A percentile compares a stretch with the other conserved stretches of the same genome.
These are phyloP conservation scores for Monosporascus sp. DNA, from an alignment of 2,329 filamentous ascomycete species.

Conservation along the genomic window DNA sequence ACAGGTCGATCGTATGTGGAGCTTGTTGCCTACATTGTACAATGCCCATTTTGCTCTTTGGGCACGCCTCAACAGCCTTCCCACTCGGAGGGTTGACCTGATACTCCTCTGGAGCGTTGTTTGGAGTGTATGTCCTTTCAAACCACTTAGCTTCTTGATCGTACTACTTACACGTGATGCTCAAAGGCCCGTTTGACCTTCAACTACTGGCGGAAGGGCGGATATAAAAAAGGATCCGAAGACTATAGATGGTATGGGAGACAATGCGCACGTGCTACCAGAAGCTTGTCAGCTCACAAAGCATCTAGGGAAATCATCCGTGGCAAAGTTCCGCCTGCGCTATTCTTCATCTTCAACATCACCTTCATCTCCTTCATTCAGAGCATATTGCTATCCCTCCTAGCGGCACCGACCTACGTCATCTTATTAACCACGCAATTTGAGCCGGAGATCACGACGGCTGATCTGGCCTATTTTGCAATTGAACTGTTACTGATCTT, in stretches of 20 bases:
- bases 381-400: constrained; percentile 71
- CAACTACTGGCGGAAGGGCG: constrained; percentile 96
- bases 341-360: constrained; percentile 83
- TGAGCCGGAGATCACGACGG: constrained; percentile 41
- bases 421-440: constrained; percentile 69
- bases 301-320: constrained; percentile 62
- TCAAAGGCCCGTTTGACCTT: constrained; percentile 72
- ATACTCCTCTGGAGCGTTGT: constrained; percentile 64
- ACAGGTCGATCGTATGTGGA: constrained; percentile 94
- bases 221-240: constrained; percentile 82
- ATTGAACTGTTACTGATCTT: constrained; percentile 47
- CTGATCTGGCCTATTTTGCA: constrained; percentile 45
- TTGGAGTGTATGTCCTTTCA: constrained; percentile 66
- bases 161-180: background rate
- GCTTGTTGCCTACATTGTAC: constrained; percentile 80
- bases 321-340: constrained; percentile 52
- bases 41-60: constrained; percentile 80
- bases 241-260: constrained; percentile 76
- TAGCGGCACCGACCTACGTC: constrained; percentile 75
- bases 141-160: background rate
- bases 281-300: constrained; percentile 14
- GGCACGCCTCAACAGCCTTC: constrained; percentile 69
- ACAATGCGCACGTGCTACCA: background rate
- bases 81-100: constrained; percentile 66
- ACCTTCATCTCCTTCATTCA: constrained; percentile 85